Evolutionary conservation across 306 rosid species (phyloP).

Genomic region (Purshia tridentata): DNA sequence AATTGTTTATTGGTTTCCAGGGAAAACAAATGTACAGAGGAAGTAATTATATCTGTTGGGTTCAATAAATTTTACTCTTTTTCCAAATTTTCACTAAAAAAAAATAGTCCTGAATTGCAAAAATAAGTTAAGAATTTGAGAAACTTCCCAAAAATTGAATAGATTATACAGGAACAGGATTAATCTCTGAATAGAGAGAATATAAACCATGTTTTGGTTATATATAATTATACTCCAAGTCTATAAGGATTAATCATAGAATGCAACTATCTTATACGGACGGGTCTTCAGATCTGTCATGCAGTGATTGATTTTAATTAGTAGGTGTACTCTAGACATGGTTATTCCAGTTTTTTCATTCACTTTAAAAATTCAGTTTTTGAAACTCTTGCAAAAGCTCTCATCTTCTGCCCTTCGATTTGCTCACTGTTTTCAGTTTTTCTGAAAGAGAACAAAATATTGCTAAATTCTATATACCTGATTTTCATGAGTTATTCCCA

Average conservation of each 20-base stretch:
- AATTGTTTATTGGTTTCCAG: neutral
- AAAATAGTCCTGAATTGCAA: neutral
- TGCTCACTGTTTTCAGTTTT: neutral
- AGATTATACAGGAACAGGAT: neutral
- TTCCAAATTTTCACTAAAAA: neutral
- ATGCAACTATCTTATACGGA: neutral
- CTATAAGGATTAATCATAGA: neutral
- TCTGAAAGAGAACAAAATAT: neutral
- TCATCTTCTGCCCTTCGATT: neutral
- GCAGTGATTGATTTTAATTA: neutral
- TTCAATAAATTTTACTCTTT: neutral
- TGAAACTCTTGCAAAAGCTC: neutral
- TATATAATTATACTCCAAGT: neutral
- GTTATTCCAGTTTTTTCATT: neutral
- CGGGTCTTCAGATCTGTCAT: neutral
- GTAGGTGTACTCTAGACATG: neutral
- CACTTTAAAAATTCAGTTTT: neutral
- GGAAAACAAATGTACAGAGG: neutral
- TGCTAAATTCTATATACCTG: neutral
- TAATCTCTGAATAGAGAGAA: neutral
- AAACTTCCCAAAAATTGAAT: neutral
- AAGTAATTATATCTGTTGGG: neutral
- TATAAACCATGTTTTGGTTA: neutral
- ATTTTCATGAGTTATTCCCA: neutral
- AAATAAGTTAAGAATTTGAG: neutral